phyloP scores from a whole-genome alignment of 2,329 filamentous ascomycete species.

The Paecilomyces formosus region DNA sequence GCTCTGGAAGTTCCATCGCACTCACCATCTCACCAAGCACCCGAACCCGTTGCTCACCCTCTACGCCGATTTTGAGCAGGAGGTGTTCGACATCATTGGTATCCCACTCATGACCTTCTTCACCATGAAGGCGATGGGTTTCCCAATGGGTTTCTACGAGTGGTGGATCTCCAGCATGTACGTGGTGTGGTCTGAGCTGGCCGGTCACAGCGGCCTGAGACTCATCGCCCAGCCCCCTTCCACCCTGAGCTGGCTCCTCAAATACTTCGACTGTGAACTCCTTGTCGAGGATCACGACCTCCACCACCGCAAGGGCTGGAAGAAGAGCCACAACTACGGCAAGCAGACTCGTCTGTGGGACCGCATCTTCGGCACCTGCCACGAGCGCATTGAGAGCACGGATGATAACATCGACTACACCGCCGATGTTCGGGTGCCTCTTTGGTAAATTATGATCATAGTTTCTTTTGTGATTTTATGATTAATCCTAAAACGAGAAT shows the following conservation, averaged over 20 bases:
- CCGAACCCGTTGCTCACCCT: slow-evolving; percentile 30
- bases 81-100: slow-evolving; percentile 32
- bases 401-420: slow-evolving; percentile 18
- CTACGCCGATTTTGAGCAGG: slow-evolving; percentile 34
- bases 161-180: slow-evolving; percentile 39
- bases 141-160: slow-evolving; percentile 38
- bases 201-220: slow-evolving; percentile 33
- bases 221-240: slow-evolving; percentile 25
- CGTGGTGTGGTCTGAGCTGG: slow-evolving; percentile 33
- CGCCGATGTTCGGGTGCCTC: slow-evolving; percentile 13
- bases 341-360: slow-evolving; percentile 28
- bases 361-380: slow-evolving; percentile 20
- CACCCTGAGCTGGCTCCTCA: slow-evolving; percentile 24
- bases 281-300: slow-evolving; percentile 33
- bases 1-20: slow-evolving; percentile 35
- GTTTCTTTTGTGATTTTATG: not conserved
- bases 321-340: slow-evolving; percentile 25
- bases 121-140: slow-evolving; percentile 23
- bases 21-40: slow-evolving; percentile 36
- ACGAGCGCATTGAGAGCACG: slow-evolving; percentile 23
- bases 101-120: slow-evolving; percentile 29
- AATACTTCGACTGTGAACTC: slow-evolving; percentile 23
- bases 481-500: no score
- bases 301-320: slow-evolving; percentile 26
- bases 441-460: slow-evolving; percentile 6